Percentiles rank a stretch among this genome's conserved stretches.
Evolutionary conservation across 345 rosid genomes (phyloP).

Genomic region (Pugionium cornutum): DNA sequence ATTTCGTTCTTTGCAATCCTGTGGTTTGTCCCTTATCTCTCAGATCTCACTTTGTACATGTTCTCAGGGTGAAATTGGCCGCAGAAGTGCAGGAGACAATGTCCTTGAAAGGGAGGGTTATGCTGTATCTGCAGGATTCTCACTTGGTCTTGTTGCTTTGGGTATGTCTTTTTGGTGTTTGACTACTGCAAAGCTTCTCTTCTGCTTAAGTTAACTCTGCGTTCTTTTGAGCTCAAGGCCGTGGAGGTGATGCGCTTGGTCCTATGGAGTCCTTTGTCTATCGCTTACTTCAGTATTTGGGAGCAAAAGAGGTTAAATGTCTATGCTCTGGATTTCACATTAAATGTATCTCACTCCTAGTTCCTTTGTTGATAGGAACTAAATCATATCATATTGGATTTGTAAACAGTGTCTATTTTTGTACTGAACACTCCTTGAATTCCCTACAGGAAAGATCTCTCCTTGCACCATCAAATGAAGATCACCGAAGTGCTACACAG

Average conservation of each 20-base stretch:
- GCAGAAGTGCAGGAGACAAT: conserved; percentile 97
- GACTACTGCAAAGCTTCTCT: conserved; percentile 15
- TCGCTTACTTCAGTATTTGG: conserved; percentile 79
- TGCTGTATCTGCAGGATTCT: conserved; percentile 98
- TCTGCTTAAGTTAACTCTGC: conserved; percentile 25
- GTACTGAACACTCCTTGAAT: conserved; percentile 27
- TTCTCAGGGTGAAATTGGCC: conserved; percentile 87
- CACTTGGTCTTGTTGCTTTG: conserved; percentile 93
- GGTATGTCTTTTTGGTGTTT: conserved; percentile 52
- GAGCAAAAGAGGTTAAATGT: conserved; percentile 77
- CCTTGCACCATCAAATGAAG: conserved; percentile 56
- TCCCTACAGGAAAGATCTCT: conserved; percentile 65
- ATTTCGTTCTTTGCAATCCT: conserved; percentile 16
- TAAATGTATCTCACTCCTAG: conserved; percentile 31
- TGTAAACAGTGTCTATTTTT: conserved; percentile 15
- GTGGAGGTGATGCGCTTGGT: conserved; percentile 81
- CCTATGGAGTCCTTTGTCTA: conserved; percentile 70
- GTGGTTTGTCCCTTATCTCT: conserved; percentile 25
- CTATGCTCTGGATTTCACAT: conserved; percentile 44
- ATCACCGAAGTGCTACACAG: conserved; percentile 72
- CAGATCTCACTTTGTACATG: conserved; percentile 32
- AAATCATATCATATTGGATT: conserved; percentile 1
- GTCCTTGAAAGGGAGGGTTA: conserved; percentile 99
- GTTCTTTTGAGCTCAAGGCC: conserved; percentile 60
- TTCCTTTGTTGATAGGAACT: conserved; percentile 21